These are phyloP conservation scores for Thielaviopsis ethacetica DNA, from an alignment of 2,329 filamentous ascomycete species.

Conservation along the genomic window DNA sequence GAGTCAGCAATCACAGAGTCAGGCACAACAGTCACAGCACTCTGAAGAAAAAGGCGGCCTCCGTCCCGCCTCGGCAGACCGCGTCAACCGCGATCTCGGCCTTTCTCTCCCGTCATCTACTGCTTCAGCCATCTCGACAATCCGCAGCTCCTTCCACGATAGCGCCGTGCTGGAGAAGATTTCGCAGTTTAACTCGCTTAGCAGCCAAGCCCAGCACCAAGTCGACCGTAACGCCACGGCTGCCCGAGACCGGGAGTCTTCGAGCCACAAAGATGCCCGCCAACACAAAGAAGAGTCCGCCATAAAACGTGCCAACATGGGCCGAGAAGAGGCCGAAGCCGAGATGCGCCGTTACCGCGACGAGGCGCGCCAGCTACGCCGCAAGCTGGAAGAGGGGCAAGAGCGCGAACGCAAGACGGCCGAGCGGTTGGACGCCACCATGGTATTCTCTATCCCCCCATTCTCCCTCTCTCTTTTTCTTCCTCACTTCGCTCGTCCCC, in stretches of 20 bases:
- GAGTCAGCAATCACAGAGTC: neutral
- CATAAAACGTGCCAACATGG: slow-evolving; percentile 48
- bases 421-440: slow-evolving; percentile 50
- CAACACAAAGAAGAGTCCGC: slow-evolving; percentile 32
- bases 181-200: slow-evolving; percentile 55
- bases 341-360: slow-evolving; percentile 48
- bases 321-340: slow-evolving; percentile 55
- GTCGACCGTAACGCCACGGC: slow-evolving; percentile 43
- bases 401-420: slow-evolving; percentile 50
- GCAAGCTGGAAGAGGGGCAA: slow-evolving; percentile 46
- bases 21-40: neutral
- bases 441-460: slow-evolving; percentile 29
- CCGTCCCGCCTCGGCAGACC: slow-evolving; percentile 45
- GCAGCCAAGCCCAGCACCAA: slow-evolving; percentile 37
- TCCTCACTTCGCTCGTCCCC: no score
- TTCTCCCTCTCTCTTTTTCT: neutral
- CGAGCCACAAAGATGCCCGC: neutral
- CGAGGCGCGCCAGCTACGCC: slow-evolving; percentile 38
- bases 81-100: slow-evolving; percentile 34
- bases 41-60: slow-evolving; percentile 19
- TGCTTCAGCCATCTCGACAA: slow-evolving; percentile 13
- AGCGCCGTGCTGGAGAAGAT: slow-evolving; percentile 51
- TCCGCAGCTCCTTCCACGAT: slow-evolving; percentile 29
- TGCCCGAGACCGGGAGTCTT: neutral
- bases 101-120: slow-evolving; percentile 11